Evolutionary conservation across 306 rosid species (phyloP).

Genomic region (Malus fusca): DNA sequence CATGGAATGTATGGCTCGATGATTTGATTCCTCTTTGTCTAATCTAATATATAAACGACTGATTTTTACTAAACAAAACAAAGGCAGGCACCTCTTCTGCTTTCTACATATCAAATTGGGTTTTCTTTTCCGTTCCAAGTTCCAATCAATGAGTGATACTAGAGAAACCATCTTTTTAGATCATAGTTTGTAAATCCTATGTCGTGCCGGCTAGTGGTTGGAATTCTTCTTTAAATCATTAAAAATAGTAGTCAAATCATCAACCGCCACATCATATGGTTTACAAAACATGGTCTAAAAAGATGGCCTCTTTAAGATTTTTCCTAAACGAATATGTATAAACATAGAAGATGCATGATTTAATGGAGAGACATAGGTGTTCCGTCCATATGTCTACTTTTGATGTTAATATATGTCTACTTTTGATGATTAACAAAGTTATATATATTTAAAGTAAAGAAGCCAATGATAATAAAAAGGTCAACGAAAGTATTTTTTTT

Average conservation of each 20-base stretch:
- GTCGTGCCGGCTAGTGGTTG: too few species aligned
- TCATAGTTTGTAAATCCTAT: too few species aligned
- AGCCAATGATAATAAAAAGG: constrained; percentile 24
- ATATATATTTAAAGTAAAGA: neutral
- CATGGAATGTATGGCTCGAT: neutral
- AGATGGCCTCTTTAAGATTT: too few species aligned
- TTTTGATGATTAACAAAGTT: neutral
- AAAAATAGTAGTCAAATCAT: too few species aligned
- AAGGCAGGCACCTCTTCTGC: neutral
- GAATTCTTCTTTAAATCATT: too few species aligned
- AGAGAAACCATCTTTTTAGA: too few species aligned
- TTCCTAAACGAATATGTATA: neutral
- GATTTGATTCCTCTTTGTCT: neutral
- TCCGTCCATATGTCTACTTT: constrained; percentile 4
- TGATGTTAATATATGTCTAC: neutral
- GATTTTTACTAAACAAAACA: neutral
- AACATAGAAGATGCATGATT: neutral
- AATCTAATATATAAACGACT: neutral
- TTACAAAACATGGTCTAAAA: too few species aligned
- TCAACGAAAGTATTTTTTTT: constrained; percentile 2
- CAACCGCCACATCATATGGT: too few species aligned
- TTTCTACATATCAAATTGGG: neutral
- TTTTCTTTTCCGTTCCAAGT: neutral
- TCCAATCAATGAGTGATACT: too few species aligned
- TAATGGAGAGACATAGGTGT: constrained; percentile 2